Evolutionary conservation across 2,329 filamentous ascomycete genomes (phyloP).

Genomic region (Colletotrichum orchidophilum): DNA sequence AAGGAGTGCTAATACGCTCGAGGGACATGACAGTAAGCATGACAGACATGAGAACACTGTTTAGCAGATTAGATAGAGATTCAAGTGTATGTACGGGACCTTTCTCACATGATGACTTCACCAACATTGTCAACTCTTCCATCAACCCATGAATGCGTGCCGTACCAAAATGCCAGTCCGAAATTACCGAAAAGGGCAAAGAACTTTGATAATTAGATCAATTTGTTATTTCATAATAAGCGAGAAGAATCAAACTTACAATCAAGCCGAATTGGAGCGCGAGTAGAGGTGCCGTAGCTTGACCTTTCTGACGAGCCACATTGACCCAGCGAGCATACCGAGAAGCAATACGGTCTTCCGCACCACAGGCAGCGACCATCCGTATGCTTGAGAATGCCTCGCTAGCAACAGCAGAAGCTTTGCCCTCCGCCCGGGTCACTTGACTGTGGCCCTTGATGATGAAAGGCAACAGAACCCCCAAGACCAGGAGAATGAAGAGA

Average conservation of each 20-base stretch:
- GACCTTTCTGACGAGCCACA: slow-evolving; percentile 60
- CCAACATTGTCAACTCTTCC: slow-evolving; percentile 59
- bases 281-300: slow-evolving; percentile 59
- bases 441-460: slow-evolving; percentile 61
- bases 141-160: slow-evolving; percentile 59
- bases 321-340: slow-evolving; percentile 65
- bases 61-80: slow-evolving; percentile 16
- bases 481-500: slow-evolving; percentile 62
- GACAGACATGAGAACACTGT: slow-evolving; percentile 63
- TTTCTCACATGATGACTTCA: slow-evolving; percentile 63
- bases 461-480: slow-evolving; percentile 61
- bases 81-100: background rate
- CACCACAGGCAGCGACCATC: slow-evolving; percentile 71
- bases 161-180: slow-evolving; percentile 71
- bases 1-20: slow-evolving; percentile 64
- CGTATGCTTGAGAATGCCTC: slow-evolving; percentile 68
- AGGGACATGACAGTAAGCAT: slow-evolving; percentile 67
- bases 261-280: slow-evolving; percentile 63
- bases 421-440: slow-evolving; percentile 62
- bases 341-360: slow-evolving; percentile 61
- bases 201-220: slow-evolving; percentile 49
- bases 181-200: slow-evolving; percentile 64
- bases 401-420: slow-evolving; percentile 67
- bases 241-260: slow-evolving; percentile 39
- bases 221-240: too few species aligned